Evolutionary conservation across 192 early-diverging fungal genomes (phyloP), one percentile per base, ranked within the genome.

Genomic region (Backusella psychrophila): DNA sequence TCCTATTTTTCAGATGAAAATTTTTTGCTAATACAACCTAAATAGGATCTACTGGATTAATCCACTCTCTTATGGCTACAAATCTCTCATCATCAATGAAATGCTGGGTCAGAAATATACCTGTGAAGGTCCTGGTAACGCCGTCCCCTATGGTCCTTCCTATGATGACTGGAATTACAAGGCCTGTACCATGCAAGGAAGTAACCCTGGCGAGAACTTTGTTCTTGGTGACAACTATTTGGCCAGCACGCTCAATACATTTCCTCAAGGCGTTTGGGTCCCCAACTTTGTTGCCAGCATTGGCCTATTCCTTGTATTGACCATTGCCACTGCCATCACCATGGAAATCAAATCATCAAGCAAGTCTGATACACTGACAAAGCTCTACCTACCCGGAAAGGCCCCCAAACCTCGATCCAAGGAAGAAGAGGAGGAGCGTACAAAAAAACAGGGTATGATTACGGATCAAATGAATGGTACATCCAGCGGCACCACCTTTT

Each of bases 61-160:
- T 74, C 91, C 91, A 15, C 78, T 93, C 36, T 82, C 88, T 1
- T 94, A 93, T 78, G 91, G 85, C 14, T 88, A 87, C 80, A 88
- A 88, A 72, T 81, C 88, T 17, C 85, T 94, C 17, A 80, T 93
- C 80, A 79, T 83, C 65, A 94, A 93, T 79, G 93, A 94, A 85
- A 91, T 92, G 76, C 1, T 41, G n/a, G 76, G 44, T 6, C 80
- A 77, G 72, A 8, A 26, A 4, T 81, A 81, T 63, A 74, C 80
- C 6, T 81, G 80, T 53, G 80, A 81, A 39, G 80, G 80, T 23
- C 6, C 41, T 49, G 77, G 77, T 36, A 81, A 75, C 65, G 38
- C 76, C 0, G 46, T 81, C 26, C 80, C 80, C 3, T 77, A 34
- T 65, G 80, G 80, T 71, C 76, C 72, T 17, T n/a, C 66, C 38